Evolutionary conservation across 2,329 filamentous ascomycete genomes (phyloP), one percentile per base, ranked within the genome.

Genomic region (Bertia moriformis): DNA sequence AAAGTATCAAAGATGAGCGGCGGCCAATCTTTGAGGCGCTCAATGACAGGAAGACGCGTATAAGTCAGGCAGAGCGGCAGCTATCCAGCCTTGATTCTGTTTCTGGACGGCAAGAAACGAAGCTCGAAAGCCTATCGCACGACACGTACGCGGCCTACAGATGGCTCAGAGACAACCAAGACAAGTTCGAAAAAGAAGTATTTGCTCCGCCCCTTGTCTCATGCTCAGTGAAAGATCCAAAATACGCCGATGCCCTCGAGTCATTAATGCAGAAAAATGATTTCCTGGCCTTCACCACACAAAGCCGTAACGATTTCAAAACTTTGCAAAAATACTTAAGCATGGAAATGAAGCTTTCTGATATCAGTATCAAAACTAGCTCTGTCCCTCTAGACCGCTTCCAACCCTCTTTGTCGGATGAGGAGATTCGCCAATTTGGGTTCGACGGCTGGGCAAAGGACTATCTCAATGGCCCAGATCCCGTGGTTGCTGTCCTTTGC

Each of bases 401-500:
- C 46, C 61, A 52, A 37, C 50, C 71, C 4, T 72, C 73, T 0
- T 49, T 84, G 4, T 59, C 69, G 1, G 48, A 53, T 4, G 64
- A 75, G 5, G 65, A 84, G 39, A 57, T 86, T 41, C 50, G 51
- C 39, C 42, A 49, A 30, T 42, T 75, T 56, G 86, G 86, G 0
- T 72, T 98, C 38, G 81, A 93, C 45, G 78, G 80, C 2, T 94
- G 83, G 61, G 78, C 86, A 1, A 66, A 83, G 18, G 83, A 96
- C 51, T 84, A 72, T 42, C 53, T 98, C 4, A 69, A 78, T 22
- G 91, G 89, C 0, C 93, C 93, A 0, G 76, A 80, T 1, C 71
- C 83, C 2, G 84, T 98, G 1, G 62, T 96, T 22, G 81, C 85
- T 4, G 91, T 93, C 82, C 71, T 98, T 17, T 95, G 87, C 56